These are phyloP conservation scores for Colletotrichum sansevieriae DNA, from an alignment of 2,329 filamentous ascomycete genomes.

Conservation along the genomic window DNA sequence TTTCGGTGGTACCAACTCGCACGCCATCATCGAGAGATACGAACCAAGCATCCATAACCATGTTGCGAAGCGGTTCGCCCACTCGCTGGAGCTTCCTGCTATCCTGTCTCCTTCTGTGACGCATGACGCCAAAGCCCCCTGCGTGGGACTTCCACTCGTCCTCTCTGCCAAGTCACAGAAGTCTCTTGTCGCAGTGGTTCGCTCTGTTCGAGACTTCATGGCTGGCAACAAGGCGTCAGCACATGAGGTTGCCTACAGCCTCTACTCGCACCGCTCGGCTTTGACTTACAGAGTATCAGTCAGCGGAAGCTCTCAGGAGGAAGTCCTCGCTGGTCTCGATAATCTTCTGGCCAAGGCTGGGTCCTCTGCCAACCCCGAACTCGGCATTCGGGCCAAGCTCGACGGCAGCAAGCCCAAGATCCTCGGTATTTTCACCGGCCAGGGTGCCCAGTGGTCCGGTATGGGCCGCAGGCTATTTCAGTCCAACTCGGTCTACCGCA, in stretches of 20 bases:
- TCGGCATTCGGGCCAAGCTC: conserved; percentile 37
- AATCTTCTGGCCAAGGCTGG: conserved; percentile 32
- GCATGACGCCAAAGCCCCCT: neutral
- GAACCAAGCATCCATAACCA: conserved; percentile 34
- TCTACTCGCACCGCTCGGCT: conserved; percentile 31
- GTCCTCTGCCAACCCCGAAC: conserved; percentile 28
- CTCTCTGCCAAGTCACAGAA: conserved; percentile 40
- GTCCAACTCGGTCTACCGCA: conserved; percentile 30
- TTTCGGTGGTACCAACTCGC: conserved; percentile 44
- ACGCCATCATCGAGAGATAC: conserved; percentile 43
- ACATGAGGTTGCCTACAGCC: conserved; percentile 34
- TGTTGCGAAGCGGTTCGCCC: conserved; percentile 32
- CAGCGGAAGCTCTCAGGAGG: conserved; percentile 23
- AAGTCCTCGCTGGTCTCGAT: conserved; percentile 20
- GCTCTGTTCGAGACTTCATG: conserved; percentile 32
- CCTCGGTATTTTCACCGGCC: conserved; percentile 51
- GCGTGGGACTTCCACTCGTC: conserved; percentile 24
- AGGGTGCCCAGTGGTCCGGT: conserved; percentile 50
- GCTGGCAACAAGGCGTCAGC: conserved; percentile 2
- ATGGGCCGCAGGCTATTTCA: conserved; percentile 50
- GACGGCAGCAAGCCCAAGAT: conserved; percentile 38
- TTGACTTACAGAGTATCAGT: conserved; percentile 33
- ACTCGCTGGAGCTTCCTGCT: neutral
- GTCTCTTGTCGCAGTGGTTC: conserved; percentile 30
- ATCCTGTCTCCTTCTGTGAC: neutral